These are phyloP conservation scores for Cryptosporidium muris DNA, from an alignment of 169 alveolate species.

Conservation along the genomic window DNA sequence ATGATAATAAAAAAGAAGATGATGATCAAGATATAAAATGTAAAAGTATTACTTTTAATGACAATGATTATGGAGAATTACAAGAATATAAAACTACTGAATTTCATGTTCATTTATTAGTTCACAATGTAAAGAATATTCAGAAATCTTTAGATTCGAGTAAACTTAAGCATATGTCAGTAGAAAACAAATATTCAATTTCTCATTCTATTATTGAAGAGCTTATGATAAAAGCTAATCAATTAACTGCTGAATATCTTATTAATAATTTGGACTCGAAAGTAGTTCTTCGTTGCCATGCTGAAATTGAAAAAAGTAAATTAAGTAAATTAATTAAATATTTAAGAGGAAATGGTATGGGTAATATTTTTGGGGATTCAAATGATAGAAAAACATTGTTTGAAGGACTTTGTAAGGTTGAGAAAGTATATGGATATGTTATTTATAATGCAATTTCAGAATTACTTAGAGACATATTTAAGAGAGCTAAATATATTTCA, in stretches of 20 bases:
- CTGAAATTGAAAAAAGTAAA: background rate
- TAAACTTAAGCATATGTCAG: background rate
- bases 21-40: background rate
- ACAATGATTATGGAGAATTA: background rate
- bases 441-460: conserved; percentile 19
- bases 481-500: conserved; percentile 26
- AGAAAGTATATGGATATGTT: background rate
- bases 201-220: conserved; percentile 92
- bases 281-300: conserved; percentile 5
- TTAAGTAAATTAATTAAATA: background rate
- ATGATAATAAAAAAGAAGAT: background rate
- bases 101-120: background rate
- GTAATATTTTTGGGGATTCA: background rate
- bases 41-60: background rate
- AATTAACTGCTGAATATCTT: conserved; percentile 7
- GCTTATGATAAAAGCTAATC: conserved; percentile 98
- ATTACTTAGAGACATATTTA: conserved; percentile 27
- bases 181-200: background rate
- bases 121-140: conserved; percentile 4
- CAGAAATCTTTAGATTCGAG: background rate
- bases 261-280: conserved; percentile 2
- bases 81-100: background rate
- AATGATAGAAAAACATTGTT: conserved; percentile 2
- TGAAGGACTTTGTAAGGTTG: conserved; percentile 1
- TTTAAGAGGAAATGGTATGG: conserved; percentile 1